Conservation (phyloP, 2,329 filamentous ascomycete genomes). For the Grosmannia serpens region DNA sequence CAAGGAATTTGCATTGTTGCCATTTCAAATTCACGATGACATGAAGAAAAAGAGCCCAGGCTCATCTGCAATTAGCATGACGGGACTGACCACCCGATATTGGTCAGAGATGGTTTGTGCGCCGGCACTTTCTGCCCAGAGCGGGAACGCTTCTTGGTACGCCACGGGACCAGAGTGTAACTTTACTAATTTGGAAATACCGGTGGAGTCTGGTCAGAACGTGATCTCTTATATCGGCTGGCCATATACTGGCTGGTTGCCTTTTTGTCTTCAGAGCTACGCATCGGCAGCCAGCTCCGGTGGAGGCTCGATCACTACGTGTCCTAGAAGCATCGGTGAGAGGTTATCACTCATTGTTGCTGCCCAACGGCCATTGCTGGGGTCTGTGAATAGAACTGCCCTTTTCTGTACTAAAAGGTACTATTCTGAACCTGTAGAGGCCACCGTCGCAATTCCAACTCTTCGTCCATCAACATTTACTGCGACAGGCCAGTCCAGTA, state of each 20-base stretch:
- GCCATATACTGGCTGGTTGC: background rate
- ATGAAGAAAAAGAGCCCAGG: background rate
- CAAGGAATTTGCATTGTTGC: background rate
- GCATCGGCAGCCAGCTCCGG: background rate
- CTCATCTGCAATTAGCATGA: background rate
- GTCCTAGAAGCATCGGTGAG: background rate
- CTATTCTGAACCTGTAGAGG: background rate
- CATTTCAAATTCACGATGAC: background rate
- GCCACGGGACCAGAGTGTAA: background rate
- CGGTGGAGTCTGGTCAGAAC: background rate
- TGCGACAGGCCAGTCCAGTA: background rate
- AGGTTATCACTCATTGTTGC: background rate
- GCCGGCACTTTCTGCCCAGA: background rate
- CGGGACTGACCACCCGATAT: background rate
- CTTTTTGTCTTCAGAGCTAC: background rate
- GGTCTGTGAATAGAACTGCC: background rate
- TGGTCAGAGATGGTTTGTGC: background rate
- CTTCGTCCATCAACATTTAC: background rate
- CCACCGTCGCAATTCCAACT: background rate
- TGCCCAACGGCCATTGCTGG: background rate
- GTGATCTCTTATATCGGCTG: background rate
- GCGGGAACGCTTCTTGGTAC: background rate
- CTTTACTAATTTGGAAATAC: background rate
- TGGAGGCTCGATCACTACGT: background rate
- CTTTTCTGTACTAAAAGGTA: background rate